A percentile compares a stretch with the other conserved stretches of the same genome.
Conservation (phyloP, 805 yeast genomes). For the Metschnikowia reukaufii region DNA sequence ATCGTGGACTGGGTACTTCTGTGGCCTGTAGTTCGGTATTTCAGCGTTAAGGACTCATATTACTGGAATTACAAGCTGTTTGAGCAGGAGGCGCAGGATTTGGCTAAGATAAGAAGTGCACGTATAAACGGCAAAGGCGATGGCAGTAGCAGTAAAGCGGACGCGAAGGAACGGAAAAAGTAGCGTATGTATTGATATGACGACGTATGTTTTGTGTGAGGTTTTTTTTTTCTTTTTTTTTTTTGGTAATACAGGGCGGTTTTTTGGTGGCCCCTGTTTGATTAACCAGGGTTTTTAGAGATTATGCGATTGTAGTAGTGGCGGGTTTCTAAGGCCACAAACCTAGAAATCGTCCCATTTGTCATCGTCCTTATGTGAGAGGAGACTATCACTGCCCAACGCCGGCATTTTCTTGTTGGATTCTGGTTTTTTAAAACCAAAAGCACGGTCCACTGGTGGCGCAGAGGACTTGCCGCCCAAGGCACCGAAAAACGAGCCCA, state of each 20-base stretch:
- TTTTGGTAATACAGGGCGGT: no score
- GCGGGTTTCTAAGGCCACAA: no score
- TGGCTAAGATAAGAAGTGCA: neutral
- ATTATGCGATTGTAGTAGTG: no score
- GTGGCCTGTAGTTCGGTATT: slow-evolving; percentile 52
- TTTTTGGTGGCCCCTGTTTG: no score
- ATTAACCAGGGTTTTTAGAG: no score
- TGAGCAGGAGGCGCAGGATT: slow-evolving; percentile 37
- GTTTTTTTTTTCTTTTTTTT: no score
- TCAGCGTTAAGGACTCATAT: slow-evolving; percentile 62
- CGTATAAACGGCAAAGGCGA: neutral
- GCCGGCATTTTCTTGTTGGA: slow-evolving; percentile 46
- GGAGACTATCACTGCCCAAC: slow-evolving; percentile 38
- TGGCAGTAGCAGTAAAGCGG: no score
- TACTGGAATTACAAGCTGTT: slow-evolving; percentile 48
- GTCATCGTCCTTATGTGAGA: slow-evolving; percentile 38
- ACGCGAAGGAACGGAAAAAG: neutral
- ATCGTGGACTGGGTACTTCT: slow-evolving; percentile 61
- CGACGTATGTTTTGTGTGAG: no score
- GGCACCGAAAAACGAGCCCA: slow-evolving; percentile 45
- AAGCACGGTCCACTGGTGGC: slow-evolving; percentile 55
- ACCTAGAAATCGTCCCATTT: slow-evolving; percentile 77
- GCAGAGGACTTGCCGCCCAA: slow-evolving; percentile 39
- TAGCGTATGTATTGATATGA: neutral
- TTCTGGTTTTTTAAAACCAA: slow-evolving; percentile 61